Conservation (phyloP, 305 asterid species). For the Caryopteris hybrid region DNA sequence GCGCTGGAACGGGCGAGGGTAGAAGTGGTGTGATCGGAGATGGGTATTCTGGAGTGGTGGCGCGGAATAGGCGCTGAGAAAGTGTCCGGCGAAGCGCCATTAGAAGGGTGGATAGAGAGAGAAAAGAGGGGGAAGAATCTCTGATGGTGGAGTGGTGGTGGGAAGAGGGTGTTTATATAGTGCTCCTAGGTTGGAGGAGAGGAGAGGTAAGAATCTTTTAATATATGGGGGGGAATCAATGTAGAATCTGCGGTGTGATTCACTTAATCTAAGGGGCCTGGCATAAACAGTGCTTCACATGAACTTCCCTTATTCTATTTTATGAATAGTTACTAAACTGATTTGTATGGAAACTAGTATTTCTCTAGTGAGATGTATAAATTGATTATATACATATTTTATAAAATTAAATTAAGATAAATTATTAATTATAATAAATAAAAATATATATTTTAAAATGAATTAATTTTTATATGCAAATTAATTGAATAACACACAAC, state of each 20-base stretch:
- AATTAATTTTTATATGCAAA: too few relatives aligned
- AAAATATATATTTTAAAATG: too few relatives aligned
- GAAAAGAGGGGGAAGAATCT: slow-evolving; percentile 3
- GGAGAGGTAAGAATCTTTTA: slow-evolving; percentile 7
- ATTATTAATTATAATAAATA: too few relatives aligned
- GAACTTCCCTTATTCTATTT: too few relatives aligned
- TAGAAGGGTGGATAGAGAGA: not conserved
- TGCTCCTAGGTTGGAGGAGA: slow-evolving; percentile 33
- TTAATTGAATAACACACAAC: too few relatives aligned
- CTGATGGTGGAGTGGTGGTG: slow-evolving; percentile 28
- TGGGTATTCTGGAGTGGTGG: slow-evolving; percentile 1
- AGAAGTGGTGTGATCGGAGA: slow-evolving; percentile 21
- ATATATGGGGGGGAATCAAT: not conserved
- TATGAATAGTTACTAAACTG: too few relatives aligned
- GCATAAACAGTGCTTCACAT: too few relatives aligned
- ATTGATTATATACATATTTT: too few relatives aligned
- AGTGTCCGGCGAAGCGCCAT: slow-evolving; percentile 62
- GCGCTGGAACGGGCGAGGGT: not conserved
- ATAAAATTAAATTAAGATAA: too few relatives aligned
- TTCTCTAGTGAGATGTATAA: too few relatives aligned
- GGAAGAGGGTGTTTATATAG: slow-evolving; percentile 33
- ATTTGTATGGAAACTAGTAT: too few relatives aligned
- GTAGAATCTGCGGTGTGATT: not conserved
- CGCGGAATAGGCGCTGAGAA: slow-evolving; percentile 35
- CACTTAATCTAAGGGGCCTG: not conserved